A percentile compares a stretch with the other conserved stretches of the same genome.
Evolutionary conservation across 2,329 filamentous ascomycete genomes (phyloP).

Genomic region (Pyrenophora seminiperda): DNA sequence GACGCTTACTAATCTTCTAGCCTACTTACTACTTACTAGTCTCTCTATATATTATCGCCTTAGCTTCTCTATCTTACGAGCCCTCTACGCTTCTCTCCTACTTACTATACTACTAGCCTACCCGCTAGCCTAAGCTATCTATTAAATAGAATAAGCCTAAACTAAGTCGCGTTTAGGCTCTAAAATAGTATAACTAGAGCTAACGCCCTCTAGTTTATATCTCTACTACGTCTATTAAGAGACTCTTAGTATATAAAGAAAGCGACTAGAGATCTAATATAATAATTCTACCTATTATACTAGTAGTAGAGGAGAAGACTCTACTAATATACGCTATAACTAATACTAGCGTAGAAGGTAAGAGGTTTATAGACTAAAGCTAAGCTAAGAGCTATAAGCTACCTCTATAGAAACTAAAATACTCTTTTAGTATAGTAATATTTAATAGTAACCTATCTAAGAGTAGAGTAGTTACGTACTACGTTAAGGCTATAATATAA

Average conservation of each 20-base stretch:
- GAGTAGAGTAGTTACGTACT: neutral
- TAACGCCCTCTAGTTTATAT: neutral
- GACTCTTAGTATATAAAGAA: neutral
- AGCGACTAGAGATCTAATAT: too few species aligned
- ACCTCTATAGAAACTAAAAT: too few species aligned
- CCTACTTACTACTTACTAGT: neutral
- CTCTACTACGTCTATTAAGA: neutral
- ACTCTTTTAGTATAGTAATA: neutral
- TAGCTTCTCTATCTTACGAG: neutral
- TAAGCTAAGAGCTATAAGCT: neutral
- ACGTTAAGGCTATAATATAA: neutral
- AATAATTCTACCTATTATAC: too few species aligned
- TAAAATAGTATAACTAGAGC: neutral
- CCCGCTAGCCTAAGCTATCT: neutral
- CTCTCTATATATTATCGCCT: neutral
- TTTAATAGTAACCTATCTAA: neutral
- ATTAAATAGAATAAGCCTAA: constrained; percentile 2
- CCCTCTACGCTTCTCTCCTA: neutral
- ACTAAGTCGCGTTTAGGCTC: constrained; percentile 3
- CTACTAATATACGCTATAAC: neutral
- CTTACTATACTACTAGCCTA: too few species aligned
- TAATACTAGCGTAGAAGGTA: neutral
- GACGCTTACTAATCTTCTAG: neutral
- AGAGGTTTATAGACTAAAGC: neutral
- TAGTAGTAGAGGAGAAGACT: neutral